phyloP scores from a whole-genome alignment of 768 basidiomycete species.

The Hypsizygus marmoreus region DNA sequence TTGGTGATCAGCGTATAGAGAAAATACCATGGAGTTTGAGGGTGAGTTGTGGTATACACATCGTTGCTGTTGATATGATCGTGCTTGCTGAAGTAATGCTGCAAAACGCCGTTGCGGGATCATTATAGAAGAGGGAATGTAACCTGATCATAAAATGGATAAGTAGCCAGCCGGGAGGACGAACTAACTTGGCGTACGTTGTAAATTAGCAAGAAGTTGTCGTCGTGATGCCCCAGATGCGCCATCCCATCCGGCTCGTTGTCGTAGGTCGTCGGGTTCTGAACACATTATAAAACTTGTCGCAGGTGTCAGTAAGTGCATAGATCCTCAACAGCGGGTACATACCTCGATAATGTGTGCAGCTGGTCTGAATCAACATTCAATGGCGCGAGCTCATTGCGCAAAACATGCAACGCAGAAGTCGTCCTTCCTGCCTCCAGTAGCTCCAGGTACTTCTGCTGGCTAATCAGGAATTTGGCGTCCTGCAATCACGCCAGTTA shows the following conservation, averaged over 20 bases:
- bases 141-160: conserved; percentile 48
- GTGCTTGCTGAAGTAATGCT: conserved; percentile 84
- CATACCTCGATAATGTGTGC: conserved; percentile 85
- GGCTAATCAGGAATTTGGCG: conserved; percentile 83
- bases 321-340: conserved; percentile 10
- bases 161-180: conserved; percentile 3
- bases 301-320: conserved; percentile 11
- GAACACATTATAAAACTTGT: conserved; percentile 90
- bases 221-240: conserved; percentile 77
- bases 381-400: conserved; percentile 85
- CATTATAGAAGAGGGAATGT: conserved; percentile 90
- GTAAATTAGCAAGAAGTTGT: conserved; percentile 74
- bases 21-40: conserved; percentile 57
- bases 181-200: conserved; percentile 72
- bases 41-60: conserved; percentile 89
- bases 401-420: conserved; percentile 80
- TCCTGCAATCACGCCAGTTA: conserved; percentile 46
- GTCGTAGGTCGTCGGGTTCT: conserved; percentile 78
- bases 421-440: conserved; percentile 82
- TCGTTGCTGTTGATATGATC: conserved; percentile 71
- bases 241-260: conserved; percentile 88
- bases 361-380: conserved; percentile 79
- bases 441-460: conserved; percentile 95
- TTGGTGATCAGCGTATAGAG: conserved; percentile 85
- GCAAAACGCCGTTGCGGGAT: conserved; percentile 88